A percentile compares a stretch with the other conserved stretches of the same genome.
These are phyloP conservation scores for Tricholoma furcatifolium DNA, from an alignment of 768 basidiomycete species.

Conservation along the genomic window DNA sequence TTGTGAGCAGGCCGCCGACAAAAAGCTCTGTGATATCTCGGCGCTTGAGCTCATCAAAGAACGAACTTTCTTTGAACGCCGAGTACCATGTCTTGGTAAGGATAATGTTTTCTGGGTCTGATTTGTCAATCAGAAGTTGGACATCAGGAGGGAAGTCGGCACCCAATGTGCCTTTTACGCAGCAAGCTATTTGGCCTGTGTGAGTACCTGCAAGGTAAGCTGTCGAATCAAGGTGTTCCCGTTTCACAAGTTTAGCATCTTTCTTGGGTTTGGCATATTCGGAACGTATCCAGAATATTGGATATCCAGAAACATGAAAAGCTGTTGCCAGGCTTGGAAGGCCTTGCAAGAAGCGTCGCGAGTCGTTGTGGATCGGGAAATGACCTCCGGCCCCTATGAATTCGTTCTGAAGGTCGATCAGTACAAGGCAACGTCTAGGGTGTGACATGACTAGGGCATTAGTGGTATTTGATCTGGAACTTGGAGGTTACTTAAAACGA, in stretches of 20 bases:
- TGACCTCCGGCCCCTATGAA: slow-evolving; percentile 21
- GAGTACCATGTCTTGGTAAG: slow-evolving; percentile 26
- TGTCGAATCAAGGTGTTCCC: slow-evolving; percentile 2
- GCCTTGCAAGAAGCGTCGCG: slow-evolving; percentile 17
- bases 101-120: slow-evolving; percentile 10
- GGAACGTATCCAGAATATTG: slow-evolving; percentile 22
- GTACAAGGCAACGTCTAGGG: slow-evolving; percentile 19
- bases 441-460: not conserved
- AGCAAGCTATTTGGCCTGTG: slow-evolving; percentile 23
- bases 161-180: slow-evolving; percentile 17
- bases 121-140: slow-evolving; percentile 11
- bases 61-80: slow-evolving; percentile 24
- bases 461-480: not conserved
- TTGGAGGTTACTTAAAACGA: no score
- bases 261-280: slow-evolving; percentile 15
- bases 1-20: slow-evolving; percentile 22
- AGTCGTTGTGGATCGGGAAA: slow-evolving; percentile 20
- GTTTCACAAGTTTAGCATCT: not conserved
- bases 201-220: slow-evolving; percentile 21
- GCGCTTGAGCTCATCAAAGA: slow-evolving; percentile 15
- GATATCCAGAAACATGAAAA: slow-evolving; percentile 16
- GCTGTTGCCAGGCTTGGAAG: slow-evolving; percentile 11
- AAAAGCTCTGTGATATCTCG: slow-evolving; percentile 20
- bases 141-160: slow-evolving; percentile 19
- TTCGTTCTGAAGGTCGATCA: slow-evolving; percentile 29